These are phyloP conservation scores for Tolypocladium cylindrosporum DNA, from an alignment of 2,329 filamentous ascomycete genomes.

Conservation along the genomic window DNA sequence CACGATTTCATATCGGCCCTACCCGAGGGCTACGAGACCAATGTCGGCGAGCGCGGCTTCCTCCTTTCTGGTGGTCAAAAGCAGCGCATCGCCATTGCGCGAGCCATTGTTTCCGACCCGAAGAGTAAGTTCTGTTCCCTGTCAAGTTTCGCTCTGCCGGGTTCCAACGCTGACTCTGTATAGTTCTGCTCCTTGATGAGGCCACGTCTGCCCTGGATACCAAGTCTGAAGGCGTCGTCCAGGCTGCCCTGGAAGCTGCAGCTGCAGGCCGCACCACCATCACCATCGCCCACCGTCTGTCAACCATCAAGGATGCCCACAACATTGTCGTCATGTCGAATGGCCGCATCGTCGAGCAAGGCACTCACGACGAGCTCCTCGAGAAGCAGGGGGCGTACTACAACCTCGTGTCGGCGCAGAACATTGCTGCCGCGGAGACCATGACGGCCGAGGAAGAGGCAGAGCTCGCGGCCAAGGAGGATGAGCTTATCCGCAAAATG, in stretches of 20 bases:
- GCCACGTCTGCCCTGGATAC: constrained; percentile 91
- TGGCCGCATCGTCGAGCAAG: constrained; percentile 85
- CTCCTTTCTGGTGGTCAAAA: constrained; percentile 91
- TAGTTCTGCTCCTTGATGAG: constrained; percentile 81
- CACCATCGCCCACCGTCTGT: constrained; percentile 88
- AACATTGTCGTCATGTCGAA: constrained; percentile 91
- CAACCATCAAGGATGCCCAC: constrained; percentile 86
- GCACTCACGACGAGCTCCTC: constrained; percentile 73
- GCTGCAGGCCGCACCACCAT: constrained; percentile 85
- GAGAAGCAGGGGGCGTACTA: constrained; percentile 64
- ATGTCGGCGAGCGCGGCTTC: constrained; percentile 92
- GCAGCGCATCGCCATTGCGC: constrained; percentile 89
- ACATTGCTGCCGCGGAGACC: constrained; percentile 56
- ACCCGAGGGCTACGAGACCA: constrained; percentile 83
- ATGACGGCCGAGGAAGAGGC: constrained; percentile 40
- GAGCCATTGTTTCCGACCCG: constrained; percentile 82
- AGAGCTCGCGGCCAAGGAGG: constrained; percentile 37
- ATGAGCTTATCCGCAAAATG: constrained; percentile 38
- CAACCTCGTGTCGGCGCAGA: constrained; percentile 80
- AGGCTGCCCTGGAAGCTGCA: constrained; percentile 82
- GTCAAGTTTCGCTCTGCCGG: not conserved
- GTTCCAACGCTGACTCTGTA: not conserved
- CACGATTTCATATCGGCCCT: constrained; percentile 80
- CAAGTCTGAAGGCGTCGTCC: constrained; percentile 88
- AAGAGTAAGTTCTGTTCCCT: constrained; percentile 42